Percentiles rank a stretch among this genome's conserved stretches.
These are phyloP conservation scores for Hericium erinaceus DNA, from an alignment of 768 basidiomycete genomes.

Conservation along the genomic window DNA sequence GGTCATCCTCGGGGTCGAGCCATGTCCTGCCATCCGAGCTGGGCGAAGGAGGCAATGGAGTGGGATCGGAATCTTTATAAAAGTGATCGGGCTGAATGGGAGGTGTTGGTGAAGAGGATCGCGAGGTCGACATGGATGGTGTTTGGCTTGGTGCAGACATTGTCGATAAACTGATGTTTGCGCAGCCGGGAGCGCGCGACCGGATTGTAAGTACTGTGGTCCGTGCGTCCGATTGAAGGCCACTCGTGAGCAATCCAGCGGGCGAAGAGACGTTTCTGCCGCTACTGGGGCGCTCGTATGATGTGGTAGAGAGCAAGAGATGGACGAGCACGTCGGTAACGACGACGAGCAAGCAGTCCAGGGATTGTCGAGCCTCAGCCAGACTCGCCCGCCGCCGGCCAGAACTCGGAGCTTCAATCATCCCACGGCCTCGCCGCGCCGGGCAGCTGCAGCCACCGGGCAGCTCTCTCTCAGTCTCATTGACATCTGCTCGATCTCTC, in stretches of 20 bases:
- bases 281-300: neutral
- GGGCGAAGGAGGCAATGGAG: constrained; percentile 46
- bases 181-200: neutral
- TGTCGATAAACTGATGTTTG: neutral
- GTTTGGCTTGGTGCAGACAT: constrained; percentile 16
- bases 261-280: too few relatives aligned
- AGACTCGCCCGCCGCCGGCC: neutral
- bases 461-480: too few relatives aligned
- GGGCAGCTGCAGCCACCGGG: too few relatives aligned
- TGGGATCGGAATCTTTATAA: constrained; percentile 49
- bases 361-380: neutral
- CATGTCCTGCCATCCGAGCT: constrained; percentile 53
- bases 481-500: too few relatives aligned
- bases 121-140: constrained; percentile 32
- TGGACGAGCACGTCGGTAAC: neutral
- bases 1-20: constrained; percentile 76
- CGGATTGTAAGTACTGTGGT: neutral
- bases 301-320: neutral
- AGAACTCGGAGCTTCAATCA: neutral
- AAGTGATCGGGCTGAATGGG: constrained; percentile 77
- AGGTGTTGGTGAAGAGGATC: constrained; percentile 34
- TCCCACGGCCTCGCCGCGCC: neutral
- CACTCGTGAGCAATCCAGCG: too few relatives aligned
- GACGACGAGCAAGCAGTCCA: neutral
- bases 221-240: neutral